phyloP scores from a whole-genome alignment of 495 filamentous ascomycete genomes.

The Lineolata rhizophorae region DNA sequence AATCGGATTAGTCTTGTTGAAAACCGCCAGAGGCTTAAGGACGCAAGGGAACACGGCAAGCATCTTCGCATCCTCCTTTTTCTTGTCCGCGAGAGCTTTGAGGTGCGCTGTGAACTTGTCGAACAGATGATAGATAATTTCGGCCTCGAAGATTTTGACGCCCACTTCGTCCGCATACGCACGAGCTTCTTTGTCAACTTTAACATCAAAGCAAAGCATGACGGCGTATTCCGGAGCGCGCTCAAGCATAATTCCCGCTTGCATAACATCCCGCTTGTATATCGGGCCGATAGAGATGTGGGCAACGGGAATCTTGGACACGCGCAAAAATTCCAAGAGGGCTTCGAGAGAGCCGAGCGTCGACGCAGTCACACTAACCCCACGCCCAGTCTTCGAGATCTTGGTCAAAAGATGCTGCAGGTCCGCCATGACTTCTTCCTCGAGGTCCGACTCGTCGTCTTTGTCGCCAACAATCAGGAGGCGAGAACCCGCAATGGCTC shows the following conservation, averaged over 20 bases:
- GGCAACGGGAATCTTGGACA: slow-evolving; percentile 88
- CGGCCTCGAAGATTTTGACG: slow-evolving; percentile 94
- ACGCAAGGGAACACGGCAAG: slow-evolving; percentile 94
- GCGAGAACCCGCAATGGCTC: slow-evolving; percentile 90
- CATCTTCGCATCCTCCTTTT: slow-evolving; percentile 90
- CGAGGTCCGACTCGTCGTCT: slow-evolving; percentile 89
- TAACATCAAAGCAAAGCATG: slow-evolving; percentile 99
- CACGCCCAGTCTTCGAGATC: slow-evolving; percentile 73
- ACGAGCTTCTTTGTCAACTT: slow-evolving; percentile 91
- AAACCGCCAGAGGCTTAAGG: slow-evolving; percentile 69
- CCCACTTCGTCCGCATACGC: slow-evolving; percentile 83
- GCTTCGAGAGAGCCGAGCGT: slow-evolving; percentile 96
- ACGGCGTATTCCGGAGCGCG: slow-evolving; percentile 89
- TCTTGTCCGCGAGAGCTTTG: slow-evolving; percentile 60
- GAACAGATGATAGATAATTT: slow-evolving; percentile 98
- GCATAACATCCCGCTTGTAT: slow-evolving; percentile 96
- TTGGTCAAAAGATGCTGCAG: slow-evolving; percentile 74
- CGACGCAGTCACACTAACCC: slow-evolving; percentile 93
- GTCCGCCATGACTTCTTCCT: slow-evolving; percentile 92
- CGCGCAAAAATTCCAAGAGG: slow-evolving; percentile 81
- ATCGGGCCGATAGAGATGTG: slow-evolving; percentile 97
- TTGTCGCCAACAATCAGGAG: slow-evolving; percentile 82
- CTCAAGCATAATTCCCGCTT: slow-evolving; percentile 89
- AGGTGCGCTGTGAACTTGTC: slow-evolving; percentile 92
- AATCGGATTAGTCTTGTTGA: slow-evolving; percentile 96